A percentile compares a stretch with the other conserved stretches of the same genome.
Conservation (phyloP, 768 basidiomycete species). For the Lactarius evosmus region DNA sequence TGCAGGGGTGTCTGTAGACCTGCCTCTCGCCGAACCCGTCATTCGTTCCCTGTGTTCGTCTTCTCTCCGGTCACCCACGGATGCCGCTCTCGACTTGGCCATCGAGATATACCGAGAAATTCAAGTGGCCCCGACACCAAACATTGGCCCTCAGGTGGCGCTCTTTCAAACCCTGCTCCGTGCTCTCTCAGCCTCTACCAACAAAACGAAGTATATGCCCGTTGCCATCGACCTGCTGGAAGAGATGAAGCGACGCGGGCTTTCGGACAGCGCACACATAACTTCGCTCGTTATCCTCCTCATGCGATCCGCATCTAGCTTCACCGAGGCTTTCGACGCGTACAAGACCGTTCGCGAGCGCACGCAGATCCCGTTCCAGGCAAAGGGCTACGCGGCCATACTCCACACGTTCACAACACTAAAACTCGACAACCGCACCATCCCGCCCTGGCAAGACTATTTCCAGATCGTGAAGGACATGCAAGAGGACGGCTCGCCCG, state of each 20-base stretch:
- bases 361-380: conserved; percentile 42
- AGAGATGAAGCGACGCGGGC: conserved; percentile 58
- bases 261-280: conserved; percentile 46
- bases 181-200: conserved; percentile 39
- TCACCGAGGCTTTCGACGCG: conserved; percentile 57
- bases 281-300: conserved; percentile 57
- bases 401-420: conserved; percentile 61
- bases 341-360: conserved; percentile 47
- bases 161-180: conserved; percentile 49
- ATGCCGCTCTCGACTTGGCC: conserved; percentile 50
- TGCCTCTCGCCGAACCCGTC: conserved; percentile 52
- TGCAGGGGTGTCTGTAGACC: conserved; percentile 46
- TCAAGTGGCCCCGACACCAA: background rate
- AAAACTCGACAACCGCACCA: conserved; percentile 42
- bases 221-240: conserved; percentile 51
- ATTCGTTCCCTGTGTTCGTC: conserved; percentile 48
- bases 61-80: conserved; percentile 37
- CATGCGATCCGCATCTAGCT: conserved; percentile 57
- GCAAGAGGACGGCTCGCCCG: conserved; percentile 56
- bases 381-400: conserved; percentile 59
- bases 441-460: conserved; percentile 46
- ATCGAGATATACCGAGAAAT: conserved; percentile 53
- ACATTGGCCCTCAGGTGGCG: conserved; percentile 30
- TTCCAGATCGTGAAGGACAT: conserved; percentile 80
- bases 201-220: conserved; percentile 47